Percentiles rank a stretch among this genome's conserved stretches.
Evolutionary conservation across 192 early-diverging fungal genomes (phyloP).

Genomic region (Entomortierella chlamydospora): DNA sequence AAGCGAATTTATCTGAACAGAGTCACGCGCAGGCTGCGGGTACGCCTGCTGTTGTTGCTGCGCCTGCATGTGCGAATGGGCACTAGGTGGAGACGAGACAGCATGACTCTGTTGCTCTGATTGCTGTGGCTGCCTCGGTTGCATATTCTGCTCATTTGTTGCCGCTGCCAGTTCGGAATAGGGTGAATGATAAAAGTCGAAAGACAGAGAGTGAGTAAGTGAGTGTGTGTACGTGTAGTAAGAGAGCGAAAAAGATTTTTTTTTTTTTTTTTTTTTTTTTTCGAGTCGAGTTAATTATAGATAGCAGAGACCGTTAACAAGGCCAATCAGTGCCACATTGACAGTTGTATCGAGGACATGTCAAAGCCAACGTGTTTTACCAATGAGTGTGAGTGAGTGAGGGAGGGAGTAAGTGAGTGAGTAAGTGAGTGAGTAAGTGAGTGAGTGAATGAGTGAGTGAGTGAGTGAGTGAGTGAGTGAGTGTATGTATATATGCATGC

Average conservation of each 20-base stretch:
- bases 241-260: no score
- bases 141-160: constrained; percentile 31
- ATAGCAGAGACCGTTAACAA: no score
- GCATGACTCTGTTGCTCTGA: background rate
- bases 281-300: no score
- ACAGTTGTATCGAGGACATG: no score
- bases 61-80: constrained; percentile 2
- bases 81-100: background rate
- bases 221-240: background rate
- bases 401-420: background rate
- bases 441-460: background rate
- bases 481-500: background rate
- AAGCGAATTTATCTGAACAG: constrained; percentile 9
- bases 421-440: background rate
- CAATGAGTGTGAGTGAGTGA: no score
- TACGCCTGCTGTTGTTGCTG: constrained; percentile 19
- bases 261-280: no score
- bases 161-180: background rate
- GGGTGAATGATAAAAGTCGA: background rate
- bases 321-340: no score
- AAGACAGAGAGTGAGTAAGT: background rate
- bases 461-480: background rate
- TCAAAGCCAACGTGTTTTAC: no score
- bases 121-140: constrained; percentile 19
- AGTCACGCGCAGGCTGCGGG: constrained; percentile 20